Conservation (phyloP, 345 rosid genomes). For the Pugionium cornutum region DNA sequence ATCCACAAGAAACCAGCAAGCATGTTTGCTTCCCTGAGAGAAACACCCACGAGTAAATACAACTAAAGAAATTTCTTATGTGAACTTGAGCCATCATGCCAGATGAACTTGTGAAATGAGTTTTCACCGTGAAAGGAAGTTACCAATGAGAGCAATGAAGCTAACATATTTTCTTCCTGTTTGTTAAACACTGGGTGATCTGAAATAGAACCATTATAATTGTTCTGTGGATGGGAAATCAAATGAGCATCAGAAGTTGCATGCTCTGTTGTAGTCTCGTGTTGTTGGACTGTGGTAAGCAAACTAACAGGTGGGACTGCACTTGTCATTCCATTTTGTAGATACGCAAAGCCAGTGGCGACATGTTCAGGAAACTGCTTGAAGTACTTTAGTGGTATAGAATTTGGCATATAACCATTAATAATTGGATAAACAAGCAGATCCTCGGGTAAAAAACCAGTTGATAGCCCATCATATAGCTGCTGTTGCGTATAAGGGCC, state of each 20-base stretch:
- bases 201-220: constrained; percentile 32
- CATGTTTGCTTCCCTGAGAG: constrained; percentile 60
- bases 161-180: constrained; percentile 32
- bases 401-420: constrained; percentile 56
- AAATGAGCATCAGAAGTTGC: constrained; percentile 33
- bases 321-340: constrained; percentile 41
- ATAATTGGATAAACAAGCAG: constrained; percentile 80
- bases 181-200: constrained; percentile 40
- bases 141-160: constrained; percentile 58
- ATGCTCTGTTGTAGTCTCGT: constrained; percentile 37
- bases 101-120: too few species aligned
- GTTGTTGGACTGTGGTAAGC: constrained; percentile 34
- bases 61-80: neutral
- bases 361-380: constrained; percentile 88
- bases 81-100: constrained; percentile 24
- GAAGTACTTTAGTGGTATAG: constrained; percentile 84
- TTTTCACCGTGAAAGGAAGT: constrained; percentile 26
- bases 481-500: constrained; percentile 94
- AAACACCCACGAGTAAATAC: constrained; percentile 12
- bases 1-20: constrained; percentile 85
- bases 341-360: constrained; percentile 73
- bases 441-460: constrained; percentile 84
- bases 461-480: constrained; percentile 69
- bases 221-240: constrained; percentile 39
- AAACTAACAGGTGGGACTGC: constrained; percentile 34